A percentile compares a stretch with the other conserved stretches of the same genome.
These are phyloP conservation scores for Didymella pomorum DNA, from an alignment of 2,329 filamentous ascomycete genomes.

Conservation along the genomic window DNA sequence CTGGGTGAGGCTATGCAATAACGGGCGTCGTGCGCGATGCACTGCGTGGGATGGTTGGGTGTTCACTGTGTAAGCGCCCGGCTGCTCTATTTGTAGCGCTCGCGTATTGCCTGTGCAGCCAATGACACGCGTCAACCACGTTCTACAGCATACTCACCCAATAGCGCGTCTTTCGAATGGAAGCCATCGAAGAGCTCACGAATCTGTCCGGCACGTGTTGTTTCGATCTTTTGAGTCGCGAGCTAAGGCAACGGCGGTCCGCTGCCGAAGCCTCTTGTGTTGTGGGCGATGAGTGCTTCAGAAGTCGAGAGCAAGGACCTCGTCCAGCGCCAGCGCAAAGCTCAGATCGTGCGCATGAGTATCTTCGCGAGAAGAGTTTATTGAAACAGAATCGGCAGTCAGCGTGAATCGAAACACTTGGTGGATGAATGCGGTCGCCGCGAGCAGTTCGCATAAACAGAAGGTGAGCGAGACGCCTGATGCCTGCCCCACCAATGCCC, in stretches of 20 bases:
- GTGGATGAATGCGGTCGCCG: slow-evolving; percentile 24
- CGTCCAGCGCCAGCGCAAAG: not conserved
- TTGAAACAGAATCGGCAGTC: not conserved
- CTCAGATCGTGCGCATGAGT: not conserved
- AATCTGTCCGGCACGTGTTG: slow-evolving; percentile 14
- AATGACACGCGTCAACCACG: slow-evolving; percentile 32
- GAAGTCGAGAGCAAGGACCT: not conserved
- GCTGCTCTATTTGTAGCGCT: slow-evolving; percentile 42
- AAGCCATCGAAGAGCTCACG: slow-evolving; percentile 3
- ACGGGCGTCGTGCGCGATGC: slow-evolving; percentile 35
- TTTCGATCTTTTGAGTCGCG: slow-evolving; percentile 5
- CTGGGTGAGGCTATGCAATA: slow-evolving; percentile 22
- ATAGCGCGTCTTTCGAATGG: slow-evolving; percentile 28
- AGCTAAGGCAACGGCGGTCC: slow-evolving; percentile 19
- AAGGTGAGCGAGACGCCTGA: slow-evolving; percentile 20
- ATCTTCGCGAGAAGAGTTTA: not conserved
- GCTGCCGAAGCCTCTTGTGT: slow-evolving; percentile 12
- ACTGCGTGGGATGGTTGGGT: slow-evolving; percentile 42
- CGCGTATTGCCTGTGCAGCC: slow-evolving; percentile 30
- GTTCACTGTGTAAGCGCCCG: slow-evolving; percentile 44
- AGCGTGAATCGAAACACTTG: slow-evolving; percentile 23
- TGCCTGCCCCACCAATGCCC: slow-evolving; percentile 16
- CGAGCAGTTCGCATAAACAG: slow-evolving; percentile 29
- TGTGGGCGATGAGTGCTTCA: slow-evolving; percentile 10
- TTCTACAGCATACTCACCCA: slow-evolving; percentile 41